Conservation (phyloP, 108 stramenopile species). For the Skeletonema marinoi region DNA sequence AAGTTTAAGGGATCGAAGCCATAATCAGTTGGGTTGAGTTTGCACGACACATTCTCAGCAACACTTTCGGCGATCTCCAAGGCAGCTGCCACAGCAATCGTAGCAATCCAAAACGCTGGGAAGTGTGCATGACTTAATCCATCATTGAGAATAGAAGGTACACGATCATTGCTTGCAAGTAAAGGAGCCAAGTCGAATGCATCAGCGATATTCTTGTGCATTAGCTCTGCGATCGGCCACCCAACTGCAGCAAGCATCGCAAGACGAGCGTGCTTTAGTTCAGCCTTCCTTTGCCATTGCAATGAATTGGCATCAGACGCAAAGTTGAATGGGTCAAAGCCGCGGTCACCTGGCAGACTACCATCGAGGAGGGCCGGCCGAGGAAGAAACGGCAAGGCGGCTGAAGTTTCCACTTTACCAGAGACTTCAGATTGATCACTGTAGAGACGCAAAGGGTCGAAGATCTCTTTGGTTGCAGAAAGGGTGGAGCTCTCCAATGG, state of each 20-base stretch:
- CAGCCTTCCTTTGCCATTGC: conserved; percentile 41
- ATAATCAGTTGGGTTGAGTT: conserved; percentile 40
- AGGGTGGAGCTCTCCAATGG: neutral
- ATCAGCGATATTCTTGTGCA: conserved; percentile 51
- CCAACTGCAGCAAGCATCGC: conserved; percentile 76
- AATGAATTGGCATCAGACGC: conserved; percentile 13
- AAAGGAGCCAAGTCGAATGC: conserved; percentile 22
- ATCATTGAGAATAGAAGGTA: conserved; percentile 76
- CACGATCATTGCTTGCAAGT: conserved; percentile 51
- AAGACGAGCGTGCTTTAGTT: conserved; percentile 58
- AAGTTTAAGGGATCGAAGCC: conserved; percentile 53
- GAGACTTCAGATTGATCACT: conserved; percentile 18
- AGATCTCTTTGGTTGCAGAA: neutral
- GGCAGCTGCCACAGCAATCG: conserved; percentile 41
- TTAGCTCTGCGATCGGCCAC: conserved; percentile 74
- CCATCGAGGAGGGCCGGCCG: conserved; percentile 57
- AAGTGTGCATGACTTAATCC: conserved; percentile 58
- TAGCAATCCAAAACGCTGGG: conserved; percentile 63
- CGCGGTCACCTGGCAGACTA: conserved; percentile 50
- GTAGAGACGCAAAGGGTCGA: conserved; percentile 30
- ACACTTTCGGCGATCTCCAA: conserved; percentile 36
- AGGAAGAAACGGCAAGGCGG: conserved; percentile 29
- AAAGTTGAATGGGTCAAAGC: conserved; percentile 60
- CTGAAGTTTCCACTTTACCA: conserved; percentile 21
- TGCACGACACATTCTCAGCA: neutral